phyloP scores from a whole-genome alignment of 768 basidiomycete genomes.

The Austroboletus festivus region DNA sequence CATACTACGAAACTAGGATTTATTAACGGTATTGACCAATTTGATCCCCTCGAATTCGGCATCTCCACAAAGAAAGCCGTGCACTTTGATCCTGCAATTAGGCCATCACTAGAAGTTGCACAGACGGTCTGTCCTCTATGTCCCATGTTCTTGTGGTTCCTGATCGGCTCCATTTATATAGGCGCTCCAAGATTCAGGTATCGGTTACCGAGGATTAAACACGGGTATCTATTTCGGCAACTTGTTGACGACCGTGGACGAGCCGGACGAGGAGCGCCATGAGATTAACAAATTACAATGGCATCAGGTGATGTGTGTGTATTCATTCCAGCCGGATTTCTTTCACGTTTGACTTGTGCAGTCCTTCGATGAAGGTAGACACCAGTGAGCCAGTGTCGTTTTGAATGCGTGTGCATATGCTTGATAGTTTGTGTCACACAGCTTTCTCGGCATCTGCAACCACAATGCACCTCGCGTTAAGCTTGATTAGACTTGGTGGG shows the following conservation, averaged over 20 bases:
- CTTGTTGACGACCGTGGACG: constrained; percentile 25
- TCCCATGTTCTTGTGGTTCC: neutral
- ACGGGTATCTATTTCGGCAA: constrained; percentile 42
- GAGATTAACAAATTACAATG: too few species aligned
- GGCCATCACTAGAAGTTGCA: constrained; percentile 30
- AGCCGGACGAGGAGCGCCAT: constrained; percentile 30
- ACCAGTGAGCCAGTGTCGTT: constrained; percentile 16
- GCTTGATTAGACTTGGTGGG: constrained; percentile 42
- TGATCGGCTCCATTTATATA: neutral
- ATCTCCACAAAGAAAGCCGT: constrained; percentile 31
- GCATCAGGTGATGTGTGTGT: constrained; percentile 31
- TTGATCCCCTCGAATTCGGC: constrained; percentile 34
- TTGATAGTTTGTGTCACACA: constrained; percentile 2
- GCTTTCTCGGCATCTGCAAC: constrained; percentile 45
- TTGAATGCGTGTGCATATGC: neutral
- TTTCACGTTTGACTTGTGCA: constrained; percentile 36
- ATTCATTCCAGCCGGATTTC: constrained; percentile 33
- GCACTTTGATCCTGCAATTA: constrained; percentile 31
- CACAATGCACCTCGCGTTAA: constrained; percentile 47
- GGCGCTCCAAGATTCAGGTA: constrained; percentile 46
- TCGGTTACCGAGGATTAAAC: constrained; percentile 41
- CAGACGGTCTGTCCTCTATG: constrained; percentile 19
- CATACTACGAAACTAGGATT: constrained; percentile 30
- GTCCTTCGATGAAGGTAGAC: constrained; percentile 49
- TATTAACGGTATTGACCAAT: constrained; percentile 31